Percentiles rank a stretch among this genome's conserved stretches.
phyloP scores from a whole-genome alignment of 2,329 filamentous ascomycete species.

The Paracorniculantispora psalliotae region DNA sequence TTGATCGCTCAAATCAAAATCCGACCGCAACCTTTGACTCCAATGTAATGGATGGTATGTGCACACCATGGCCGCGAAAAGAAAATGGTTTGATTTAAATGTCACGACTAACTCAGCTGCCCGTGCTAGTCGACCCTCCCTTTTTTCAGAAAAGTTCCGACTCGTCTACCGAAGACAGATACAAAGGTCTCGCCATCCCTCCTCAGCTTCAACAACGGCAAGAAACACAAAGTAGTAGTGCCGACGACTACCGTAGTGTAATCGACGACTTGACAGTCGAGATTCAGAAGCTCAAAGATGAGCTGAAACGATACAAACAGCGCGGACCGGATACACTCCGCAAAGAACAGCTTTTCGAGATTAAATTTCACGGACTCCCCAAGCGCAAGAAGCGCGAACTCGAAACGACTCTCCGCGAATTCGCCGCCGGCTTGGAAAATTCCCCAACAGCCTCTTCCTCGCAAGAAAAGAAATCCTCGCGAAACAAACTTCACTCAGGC shows the following conservation, averaged over 20 bases:
- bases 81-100: neutral
- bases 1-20: constrained; percentile 49
- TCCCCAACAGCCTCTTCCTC: constrained; percentile 40
- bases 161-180: constrained; percentile 44
- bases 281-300: constrained; percentile 72
- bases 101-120: neutral
- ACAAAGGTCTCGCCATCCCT: constrained; percentile 21
- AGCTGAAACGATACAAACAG: constrained; percentile 66
- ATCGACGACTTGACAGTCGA: constrained; percentile 85
- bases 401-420: constrained; percentile 66
- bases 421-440: constrained; percentile 58
- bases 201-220: constrained; percentile 24
- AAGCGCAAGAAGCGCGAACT: constrained; percentile 70
- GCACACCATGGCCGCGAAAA: neutral
- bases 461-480: constrained; percentile 35
- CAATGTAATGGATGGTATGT: constrained; percentile 44
- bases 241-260: constrained; percentile 72
- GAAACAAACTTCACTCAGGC: constrained; percentile 36
- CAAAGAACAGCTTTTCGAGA: constrained; percentile 76
- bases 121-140: constrained; percentile 42
- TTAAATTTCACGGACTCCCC: constrained; percentile 70
- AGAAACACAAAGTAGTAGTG: constrained; percentile 51
- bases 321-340: constrained; percentile 61
- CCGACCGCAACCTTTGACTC: constrained; percentile 38
- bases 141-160: constrained; percentile 51